A percentile compares a stretch with the other conserved stretches of the same genome.
These are phyloP conservation scores for Panicum virgatum DNA, from an alignment of 202 grass and related monocot species.

Conservation along the genomic window DNA sequence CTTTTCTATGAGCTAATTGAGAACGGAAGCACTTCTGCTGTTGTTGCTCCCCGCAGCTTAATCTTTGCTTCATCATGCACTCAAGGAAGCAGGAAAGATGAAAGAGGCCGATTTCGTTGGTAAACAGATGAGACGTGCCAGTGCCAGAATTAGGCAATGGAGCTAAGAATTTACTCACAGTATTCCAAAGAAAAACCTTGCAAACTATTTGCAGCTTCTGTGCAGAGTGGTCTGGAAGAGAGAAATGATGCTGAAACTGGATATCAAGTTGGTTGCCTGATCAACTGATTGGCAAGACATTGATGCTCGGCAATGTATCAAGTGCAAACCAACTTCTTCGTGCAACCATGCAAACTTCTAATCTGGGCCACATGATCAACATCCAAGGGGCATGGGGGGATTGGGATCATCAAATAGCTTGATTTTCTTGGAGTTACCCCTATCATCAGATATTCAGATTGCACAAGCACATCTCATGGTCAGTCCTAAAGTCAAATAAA, in stretches of 20 bases:
- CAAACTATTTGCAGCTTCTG: background rate
- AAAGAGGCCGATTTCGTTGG: conserved; percentile 69
- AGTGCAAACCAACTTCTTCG: too few species aligned
- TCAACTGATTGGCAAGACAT: background rate
- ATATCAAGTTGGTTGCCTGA: background rate
- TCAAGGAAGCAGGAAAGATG: conserved; percentile 51
- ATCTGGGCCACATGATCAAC: too few species aligned
- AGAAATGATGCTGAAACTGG: background rate
- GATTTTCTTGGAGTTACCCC: background rate
- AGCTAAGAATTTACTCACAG: conserved; percentile 2
- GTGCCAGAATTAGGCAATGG: conserved; percentile 37
- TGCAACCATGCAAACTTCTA: too few species aligned
- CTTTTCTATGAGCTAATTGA: conserved; percentile 72
- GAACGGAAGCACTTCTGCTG: conserved; percentile 39
- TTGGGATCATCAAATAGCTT: background rate
- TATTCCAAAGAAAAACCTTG: background rate
- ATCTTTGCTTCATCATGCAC: conserved; percentile 58
- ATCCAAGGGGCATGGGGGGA: too few species aligned
- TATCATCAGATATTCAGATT: background rate
- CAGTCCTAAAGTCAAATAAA: background rate
- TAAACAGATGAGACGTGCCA: conserved; percentile 65
- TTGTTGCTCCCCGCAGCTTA: conserved; percentile 57
- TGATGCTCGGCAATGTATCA: background rate
- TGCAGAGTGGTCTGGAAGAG: background rate
- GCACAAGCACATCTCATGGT: background rate